These are phyloP conservation scores for Vinca minor DNA, from an alignment of 257 asterid species.

Conservation along the genomic window DNA sequence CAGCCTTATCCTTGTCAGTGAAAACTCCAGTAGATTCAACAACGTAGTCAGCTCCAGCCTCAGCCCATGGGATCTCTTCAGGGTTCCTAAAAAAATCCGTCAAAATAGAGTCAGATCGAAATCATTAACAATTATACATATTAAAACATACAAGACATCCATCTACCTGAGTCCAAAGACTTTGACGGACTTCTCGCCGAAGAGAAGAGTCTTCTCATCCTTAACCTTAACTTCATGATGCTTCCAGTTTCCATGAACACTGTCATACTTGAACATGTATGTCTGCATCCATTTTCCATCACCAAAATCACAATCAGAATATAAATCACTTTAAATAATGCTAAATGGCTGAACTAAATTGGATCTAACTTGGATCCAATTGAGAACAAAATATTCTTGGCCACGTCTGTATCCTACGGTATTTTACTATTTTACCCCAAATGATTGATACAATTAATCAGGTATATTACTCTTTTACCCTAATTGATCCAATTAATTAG, in stretches of 20 bases:
- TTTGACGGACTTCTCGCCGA: conserved; percentile 53
- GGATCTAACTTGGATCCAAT: no score
- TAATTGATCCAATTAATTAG: no score
- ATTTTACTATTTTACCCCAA: no score
- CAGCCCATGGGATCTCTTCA: conserved; percentile 78
- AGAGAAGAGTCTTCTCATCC: conserved; percentile 75
- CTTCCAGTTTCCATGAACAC: conserved; percentile 91
- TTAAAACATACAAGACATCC: neutral
- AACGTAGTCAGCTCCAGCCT: conserved; percentile 57
- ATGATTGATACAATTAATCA: no score
- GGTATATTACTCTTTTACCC: no score
- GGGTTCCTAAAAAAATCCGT: conserved; percentile 48
- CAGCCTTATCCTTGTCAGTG: conserved; percentile 81
- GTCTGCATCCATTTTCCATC: conserved; percentile 37
- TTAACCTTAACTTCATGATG: conserved; percentile 58
- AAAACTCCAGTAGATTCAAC: conserved; percentile 84
- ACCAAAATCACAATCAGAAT: neutral
- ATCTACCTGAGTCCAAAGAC: conserved; percentile 54
- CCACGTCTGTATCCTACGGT: no score
- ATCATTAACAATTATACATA: no score
- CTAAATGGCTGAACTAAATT: no score
- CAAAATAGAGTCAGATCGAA: neutral
- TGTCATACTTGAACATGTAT: conserved; percentile 87
- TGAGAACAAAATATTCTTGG: no score
- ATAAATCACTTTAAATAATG: neutral